These are phyloP conservation scores for Akanthomyces uredinophilus DNA, from an alignment of 2,329 filamentous ascomycete genomes.

Conservation along the genomic window DNA sequence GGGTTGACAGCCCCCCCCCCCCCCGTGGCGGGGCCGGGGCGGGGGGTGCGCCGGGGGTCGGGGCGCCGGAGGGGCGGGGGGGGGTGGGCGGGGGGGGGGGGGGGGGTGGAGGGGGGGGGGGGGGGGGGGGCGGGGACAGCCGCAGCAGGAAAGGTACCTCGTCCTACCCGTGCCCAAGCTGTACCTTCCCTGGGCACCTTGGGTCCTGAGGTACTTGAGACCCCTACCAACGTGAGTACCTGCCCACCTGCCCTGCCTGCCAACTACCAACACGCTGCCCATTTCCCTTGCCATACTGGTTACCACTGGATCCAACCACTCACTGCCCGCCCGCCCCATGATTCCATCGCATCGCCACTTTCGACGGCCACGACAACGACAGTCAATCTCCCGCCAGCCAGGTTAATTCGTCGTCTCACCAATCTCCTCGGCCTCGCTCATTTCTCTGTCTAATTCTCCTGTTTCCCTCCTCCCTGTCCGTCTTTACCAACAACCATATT, in stretches of 20 bases:
- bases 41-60: too few species aligned
- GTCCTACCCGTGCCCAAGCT: too few species aligned
- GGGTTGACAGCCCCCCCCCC: too few species aligned
- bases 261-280: not conserved
- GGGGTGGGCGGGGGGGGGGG: too few species aligned
- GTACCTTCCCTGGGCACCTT: too few species aligned
- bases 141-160: not conserved
- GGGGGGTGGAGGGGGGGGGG: too few species aligned
- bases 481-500: not conserved
- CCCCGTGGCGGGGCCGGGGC: too few species aligned
- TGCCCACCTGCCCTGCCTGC: too few species aligned
- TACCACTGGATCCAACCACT: not conserved
- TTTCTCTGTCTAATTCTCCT: not conserved
- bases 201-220: too few species aligned
- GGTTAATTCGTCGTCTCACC: not conserved
- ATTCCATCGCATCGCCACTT: conserved; percentile 1
- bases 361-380: not conserved
- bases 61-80: too few species aligned
- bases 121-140: not conserved
- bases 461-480: not conserved
- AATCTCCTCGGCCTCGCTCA: not conserved
- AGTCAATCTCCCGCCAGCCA: not conserved
- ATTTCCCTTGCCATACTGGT: not conserved
- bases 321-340: not conserved
- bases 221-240: not conserved